Evolutionary conservation across 495 filamentous ascomycete species (phyloP).

Genomic region (Evernia prunastri): DNA sequence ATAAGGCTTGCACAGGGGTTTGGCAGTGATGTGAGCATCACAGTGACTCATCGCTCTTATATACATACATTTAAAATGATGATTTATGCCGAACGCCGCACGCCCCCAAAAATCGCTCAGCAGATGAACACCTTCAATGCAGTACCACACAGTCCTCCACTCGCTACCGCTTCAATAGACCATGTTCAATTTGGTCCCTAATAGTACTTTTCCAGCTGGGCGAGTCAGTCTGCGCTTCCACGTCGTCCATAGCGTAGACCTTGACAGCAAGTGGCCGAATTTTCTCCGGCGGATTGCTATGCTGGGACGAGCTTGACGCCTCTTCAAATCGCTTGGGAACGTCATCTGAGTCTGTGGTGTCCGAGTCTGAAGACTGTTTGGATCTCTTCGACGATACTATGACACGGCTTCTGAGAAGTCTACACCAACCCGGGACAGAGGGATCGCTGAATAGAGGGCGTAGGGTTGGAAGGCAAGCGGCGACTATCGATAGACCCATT

Average conservation of each 20-base stretch:
- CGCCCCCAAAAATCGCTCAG: too few relatives aligned
- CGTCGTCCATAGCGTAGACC: neutral
- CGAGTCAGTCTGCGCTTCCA: neutral
- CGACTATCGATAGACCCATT: conserved; percentile 9
- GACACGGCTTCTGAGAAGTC: neutral
- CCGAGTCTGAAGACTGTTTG: neutral
- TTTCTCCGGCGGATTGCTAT: neutral
- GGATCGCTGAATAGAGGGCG: conserved; percentile 12
- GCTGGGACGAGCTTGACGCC: neutral
- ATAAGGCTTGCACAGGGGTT: too few relatives aligned
- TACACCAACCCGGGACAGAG: conserved; percentile 1
- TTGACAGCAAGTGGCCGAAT: neutral
- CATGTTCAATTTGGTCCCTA: neutral
- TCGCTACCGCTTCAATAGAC: too few relatives aligned
- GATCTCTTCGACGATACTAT: neutral
- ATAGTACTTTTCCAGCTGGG: neutral
- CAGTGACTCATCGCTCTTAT: too few relatives aligned
- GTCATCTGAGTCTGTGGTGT: neutral
- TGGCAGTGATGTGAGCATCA: too few relatives aligned
- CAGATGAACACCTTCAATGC: too few relatives aligned
- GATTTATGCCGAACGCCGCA: too few relatives aligned
- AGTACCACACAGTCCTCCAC: too few relatives aligned
- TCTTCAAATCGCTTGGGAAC: neutral
- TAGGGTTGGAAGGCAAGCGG: conserved; percentile 18
- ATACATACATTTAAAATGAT: too few relatives aligned